Conservation (phyloP, 805 yeast species). For the Candida sanyiensis region DNA sequence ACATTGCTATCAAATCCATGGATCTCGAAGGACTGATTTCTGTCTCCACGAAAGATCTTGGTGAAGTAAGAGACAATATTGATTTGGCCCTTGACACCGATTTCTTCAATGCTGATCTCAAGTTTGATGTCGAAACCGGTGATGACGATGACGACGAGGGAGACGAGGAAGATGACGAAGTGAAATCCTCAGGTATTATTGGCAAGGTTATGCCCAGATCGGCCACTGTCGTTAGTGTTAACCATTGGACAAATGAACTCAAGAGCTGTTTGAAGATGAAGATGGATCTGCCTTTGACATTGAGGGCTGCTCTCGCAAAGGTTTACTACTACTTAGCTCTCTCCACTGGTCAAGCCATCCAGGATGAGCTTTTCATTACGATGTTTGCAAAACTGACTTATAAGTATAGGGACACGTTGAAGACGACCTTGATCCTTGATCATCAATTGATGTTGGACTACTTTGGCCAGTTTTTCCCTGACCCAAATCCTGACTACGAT, state of each 20-base stretch:
- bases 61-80: constrained; percentile 34
- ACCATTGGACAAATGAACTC: constrained; percentile 85
- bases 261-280: constrained; percentile 73
- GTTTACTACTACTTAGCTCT: constrained; percentile 70
- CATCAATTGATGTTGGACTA: constrained; percentile 30
- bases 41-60: constrained; percentile 63
- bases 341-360: constrained; percentile 64
- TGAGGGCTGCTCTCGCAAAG: constrained; percentile 55
- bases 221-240: constrained; percentile 67
- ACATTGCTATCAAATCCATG: constrained; percentile 67
- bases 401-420: constrained; percentile 28
- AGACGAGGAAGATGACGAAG: constrained; percentile 33
- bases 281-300: constrained; percentile 65
- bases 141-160: constrained; percentile 36
- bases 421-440: constrained; percentile 30
- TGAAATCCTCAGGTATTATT: constrained; percentile 38
- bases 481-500: constrained; percentile 45
- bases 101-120: constrained; percentile 36
- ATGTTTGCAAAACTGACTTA: constrained; percentile 54
- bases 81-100: constrained; percentile 52
- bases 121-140: constrained; percentile 31
- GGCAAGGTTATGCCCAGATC: constrained; percentile 60
- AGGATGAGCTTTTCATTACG: constrained; percentile 53
- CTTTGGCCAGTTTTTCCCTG: constrained; percentile 34
- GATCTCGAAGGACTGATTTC: constrained; percentile 69